Percentiles rank a stretch among this genome's conserved stretches.
Evolutionary conservation across 2,329 filamentous ascomycete species (phyloP).

Genomic region (Arachnopeziza araneosa): DNA sequence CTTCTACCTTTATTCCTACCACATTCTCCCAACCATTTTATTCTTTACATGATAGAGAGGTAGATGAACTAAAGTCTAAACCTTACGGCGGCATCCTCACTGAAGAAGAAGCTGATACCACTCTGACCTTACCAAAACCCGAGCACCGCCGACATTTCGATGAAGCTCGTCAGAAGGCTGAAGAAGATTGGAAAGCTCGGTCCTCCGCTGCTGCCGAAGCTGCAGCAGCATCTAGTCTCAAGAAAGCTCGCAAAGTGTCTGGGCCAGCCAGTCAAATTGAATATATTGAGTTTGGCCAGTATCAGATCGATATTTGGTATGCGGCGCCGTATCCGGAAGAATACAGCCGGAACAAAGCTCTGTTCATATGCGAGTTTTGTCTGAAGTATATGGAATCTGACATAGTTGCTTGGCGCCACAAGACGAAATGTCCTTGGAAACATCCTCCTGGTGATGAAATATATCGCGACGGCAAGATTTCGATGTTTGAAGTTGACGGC

Average conservation of each 20-base stretch:
- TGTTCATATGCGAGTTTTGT: slow-evolving; percentile 99
- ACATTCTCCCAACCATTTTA: slow-evolving; percentile 75
- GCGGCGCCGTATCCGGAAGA: slow-evolving; percentile 97
- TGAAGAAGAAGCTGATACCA: slow-evolving; percentile 85
- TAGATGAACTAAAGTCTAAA: slow-evolving; percentile 83
- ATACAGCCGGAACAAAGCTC: slow-evolving; percentile 89
- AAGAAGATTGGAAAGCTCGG: slow-evolving; percentile 81
- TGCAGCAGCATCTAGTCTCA: slow-evolving; percentile 55
- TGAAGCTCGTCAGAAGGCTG: slow-evolving; percentile 81
- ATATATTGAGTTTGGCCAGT: slow-evolving; percentile 95
- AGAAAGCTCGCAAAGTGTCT: slow-evolving; percentile 68
- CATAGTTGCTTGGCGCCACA: slow-evolving; percentile 79
- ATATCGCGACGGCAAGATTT: slow-evolving; percentile 84
- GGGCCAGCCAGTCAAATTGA: slow-evolving; percentile 94
- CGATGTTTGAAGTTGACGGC: slow-evolving; percentile 96
- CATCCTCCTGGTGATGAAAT: slow-evolving; percentile 97
- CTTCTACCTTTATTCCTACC: slow-evolving; percentile 27
- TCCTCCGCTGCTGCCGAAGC: slow-evolving; percentile 60
- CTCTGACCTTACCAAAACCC: slow-evolving; percentile 74
- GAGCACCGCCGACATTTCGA: slow-evolving; percentile 84
- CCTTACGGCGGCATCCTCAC: slow-evolving; percentile 92
- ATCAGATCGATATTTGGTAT: slow-evolving; percentile 99
- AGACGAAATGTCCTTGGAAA: slow-evolving; percentile 88
- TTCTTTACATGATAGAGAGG: slow-evolving; percentile 82
- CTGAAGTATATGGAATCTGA: slow-evolving; percentile 82